Evolutionary conservation across 106 monocot genomes (phyloP), one percentile per base, ranked within the genome.

Genomic region (Dactylorhiza incarnata): DNA sequence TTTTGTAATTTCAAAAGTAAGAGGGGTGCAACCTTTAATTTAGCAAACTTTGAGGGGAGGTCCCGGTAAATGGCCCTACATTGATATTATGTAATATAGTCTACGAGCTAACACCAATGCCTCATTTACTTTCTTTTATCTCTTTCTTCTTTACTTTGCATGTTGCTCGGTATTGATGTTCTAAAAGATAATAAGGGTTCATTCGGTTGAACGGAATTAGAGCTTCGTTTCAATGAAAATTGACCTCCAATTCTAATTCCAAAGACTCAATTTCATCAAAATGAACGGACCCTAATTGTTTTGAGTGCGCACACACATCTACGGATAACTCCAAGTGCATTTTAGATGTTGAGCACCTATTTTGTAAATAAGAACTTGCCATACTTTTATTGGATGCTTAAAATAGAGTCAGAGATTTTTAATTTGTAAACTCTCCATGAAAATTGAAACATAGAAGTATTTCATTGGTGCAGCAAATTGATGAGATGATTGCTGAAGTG

Each of bases 401-500:
- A 58, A 58, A 58, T 7, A 17, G 13, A 3, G 3, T 29, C 29
- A 1, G 1, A 29, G 29, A 29, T 29, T 29, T 29, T 29, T 29
- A 29, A 5, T 19, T 56, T 5, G 56, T 56, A 6, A 56, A 56
- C 19, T 56, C n/a, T 56, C 56, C 19, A 56, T 20, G 45, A 47
- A 19, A 25, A 37, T 26, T 68, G 29, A n/a, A 68, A 37, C 68
- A 68, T 77, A 15, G 11, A 53, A 68, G 25, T 70, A 19, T 52
- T 72, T 26, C 65, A 25, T 4, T 65, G 29, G 29, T 75, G 66
- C 92, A 95, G 95, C 85, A 92, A 90, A 84, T 95, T 16, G 77
- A 61, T 49, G 79, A 87, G 67, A 90, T 95, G 95, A 92, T 95
- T 78, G 87, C 86, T 49, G 90, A 92, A 65, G 92, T 92, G 26